phyloP scores from a whole-genome alignment of 1,284 basidiomycete genomes.

The Kwoniella shivajii region DNA sequence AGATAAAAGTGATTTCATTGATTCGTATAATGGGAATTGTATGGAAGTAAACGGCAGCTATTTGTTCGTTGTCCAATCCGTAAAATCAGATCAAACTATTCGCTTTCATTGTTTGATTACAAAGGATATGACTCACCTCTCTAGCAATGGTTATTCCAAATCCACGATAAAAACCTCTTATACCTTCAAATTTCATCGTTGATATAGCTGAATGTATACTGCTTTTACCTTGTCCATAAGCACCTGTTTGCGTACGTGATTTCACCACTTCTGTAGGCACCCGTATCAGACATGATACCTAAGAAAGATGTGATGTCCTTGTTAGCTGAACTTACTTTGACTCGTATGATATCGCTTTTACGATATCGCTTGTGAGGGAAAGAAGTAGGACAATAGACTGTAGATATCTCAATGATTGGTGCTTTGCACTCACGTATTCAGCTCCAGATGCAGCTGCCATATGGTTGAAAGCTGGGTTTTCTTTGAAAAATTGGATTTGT shows the following conservation, averaged over 20 bases:
- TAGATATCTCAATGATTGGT: too few species aligned
- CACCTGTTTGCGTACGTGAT: slow-evolving; percentile 74
- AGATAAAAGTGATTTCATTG: slow-evolving; percentile 71
- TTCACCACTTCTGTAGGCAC: slow-evolving; percentile 96
- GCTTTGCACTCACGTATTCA: slow-evolving; percentile 67
- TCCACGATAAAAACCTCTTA: slow-evolving; percentile 74
- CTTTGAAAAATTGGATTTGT: slow-evolving; percentile 50
- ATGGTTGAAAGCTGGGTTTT: slow-evolving; percentile 71
- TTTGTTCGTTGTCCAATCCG: neutral
- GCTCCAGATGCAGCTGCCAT: slow-evolving; percentile 77
- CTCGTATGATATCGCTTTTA: too few species aligned
- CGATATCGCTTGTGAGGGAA: neutral
- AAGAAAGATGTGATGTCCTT: slow-evolving; percentile 17
- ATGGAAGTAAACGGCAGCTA: slow-evolving; percentile 97
- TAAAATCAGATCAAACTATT: neutral
- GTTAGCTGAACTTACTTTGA: too few species aligned
- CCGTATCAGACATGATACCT: slow-evolving; percentile 88
- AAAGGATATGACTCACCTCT: slow-evolving; percentile 60
- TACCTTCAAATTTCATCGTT: slow-evolving; percentile 63
- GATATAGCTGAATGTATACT: slow-evolving; percentile 54
- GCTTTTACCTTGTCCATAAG: slow-evolving; percentile 60
- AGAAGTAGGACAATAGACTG: neutral
- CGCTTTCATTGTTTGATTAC: neutral
- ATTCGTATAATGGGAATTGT: slow-evolving; percentile 96
- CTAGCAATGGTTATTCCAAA: slow-evolving; percentile 76